Base-by-base conservation (phyloP, 768 basidiomycete genomes). In the Tricholoma bakamatsutake region DNA sequence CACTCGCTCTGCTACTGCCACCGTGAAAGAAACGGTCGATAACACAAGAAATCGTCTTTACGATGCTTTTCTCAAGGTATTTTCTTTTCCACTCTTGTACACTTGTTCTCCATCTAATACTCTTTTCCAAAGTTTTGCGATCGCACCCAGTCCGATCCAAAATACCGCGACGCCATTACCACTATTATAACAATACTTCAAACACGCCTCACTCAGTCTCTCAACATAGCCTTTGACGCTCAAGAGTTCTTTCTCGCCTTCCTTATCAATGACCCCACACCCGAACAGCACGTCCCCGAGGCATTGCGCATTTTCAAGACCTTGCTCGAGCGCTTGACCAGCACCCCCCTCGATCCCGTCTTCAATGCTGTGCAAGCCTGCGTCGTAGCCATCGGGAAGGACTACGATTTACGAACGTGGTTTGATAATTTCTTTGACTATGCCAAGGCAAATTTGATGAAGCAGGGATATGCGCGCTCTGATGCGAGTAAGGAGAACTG, bases 241-340 rank as follows among this genome's bases (percentile, higher is more conserved):
- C 39, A 42, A 30, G 40, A 53, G 0, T 42, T 17, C 40, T 30
- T 80, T 0, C 72, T 89, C 34, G 74, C 78, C 12, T 74, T 74
- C 2, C 79, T 88, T 63, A 73, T 88, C 53, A 65, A 79, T 8
- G 87, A 90, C 50, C 78, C 83, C 15, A 82, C 85, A 0, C 74
- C 79, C 3, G 85, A 83, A 50, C 78, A 87, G 63, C 83, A 87
- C 59, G 65, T 87, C 27, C 71, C 78, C 46, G 73, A 76, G 37
- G 83, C 82, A 3, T 67, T 89, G 27, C 58, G 67, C 11, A 67
- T 78, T n/a, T 63, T 80, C 37, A 79, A 83, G 60, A 67, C 63
- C 0, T 63, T 81, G 49, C 42, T 80, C 37, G 77, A 78, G 50
- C 85, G 87, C 10, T 67, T 85, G 18, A 77, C 85, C 4, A 70